Evolutionary conservation across 1,139 yeast genomes (phyloP), one percentile per base, ranked within the genome.

Genomic region (Saccharomyces hybrid): DNA sequence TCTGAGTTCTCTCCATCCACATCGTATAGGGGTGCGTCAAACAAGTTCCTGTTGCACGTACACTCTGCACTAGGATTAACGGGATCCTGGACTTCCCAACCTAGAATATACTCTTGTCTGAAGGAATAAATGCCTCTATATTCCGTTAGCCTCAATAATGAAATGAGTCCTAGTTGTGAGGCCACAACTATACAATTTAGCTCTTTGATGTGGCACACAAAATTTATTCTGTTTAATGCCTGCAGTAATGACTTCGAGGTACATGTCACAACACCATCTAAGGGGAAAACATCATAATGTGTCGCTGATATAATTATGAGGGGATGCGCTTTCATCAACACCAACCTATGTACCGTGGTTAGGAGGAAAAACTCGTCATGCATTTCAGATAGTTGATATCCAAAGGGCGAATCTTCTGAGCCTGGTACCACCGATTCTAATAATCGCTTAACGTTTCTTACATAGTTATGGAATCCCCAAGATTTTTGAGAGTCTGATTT

Each of bases 81-180:
- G 1, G 64, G 59, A 32, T 58, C 54, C 51, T 63, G 67, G 5
- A 56, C 41, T 8, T 56, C 50, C 65, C 65, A 64, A 5, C 68
- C 68, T 1, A 59, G 23, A n/a, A 64, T 54, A 55, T 63, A 64
- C 51, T 64, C 68, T 52, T 64, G 85, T 51, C 86, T 70, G 76
- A 82, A 77, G 0, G 82, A 83, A 58, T 69, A 75, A 0, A 82
- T 67, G 0, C 86, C 87, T 23, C 81, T 69, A 61, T 74, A 75
- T 50, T 73, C 73, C 32, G 86, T 81, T 38, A 82, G 64, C 48
- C 87, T 67, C 65, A 82, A 69, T 2, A 83, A 66, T 1, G 82
- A 71, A 2, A 81, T 75, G 11, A 78, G 61, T 0, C 87, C 87
- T 50, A 75, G 75, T 58, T 81, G 85, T 0, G 82, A 72, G 0